phyloP scores from a whole-genome alignment of 352 stramenopile genomes.

The Phytopythium chamaehyphon region DNA sequence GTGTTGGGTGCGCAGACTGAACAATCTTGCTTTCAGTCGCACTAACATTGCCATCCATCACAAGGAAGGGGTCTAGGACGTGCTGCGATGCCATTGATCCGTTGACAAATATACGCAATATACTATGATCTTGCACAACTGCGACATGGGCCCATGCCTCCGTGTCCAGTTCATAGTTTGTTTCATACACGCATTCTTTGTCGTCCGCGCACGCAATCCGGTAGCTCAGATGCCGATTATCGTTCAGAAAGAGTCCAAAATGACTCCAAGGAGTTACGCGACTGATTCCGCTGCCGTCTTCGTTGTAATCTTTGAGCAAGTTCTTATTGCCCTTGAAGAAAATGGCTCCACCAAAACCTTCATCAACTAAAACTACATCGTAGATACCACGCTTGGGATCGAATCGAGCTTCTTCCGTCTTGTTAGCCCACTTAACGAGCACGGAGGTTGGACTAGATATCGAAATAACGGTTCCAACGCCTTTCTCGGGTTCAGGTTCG shows the following conservation, averaged over 20 bases:
- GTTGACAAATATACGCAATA: slow-evolving; percentile 65
- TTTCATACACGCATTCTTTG: slow-evolving; percentile 61
- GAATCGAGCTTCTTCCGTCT: slow-evolving; percentile 38
- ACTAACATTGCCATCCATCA: slow-evolving; percentile 38
- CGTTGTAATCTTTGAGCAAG: slow-evolving; percentile 32
- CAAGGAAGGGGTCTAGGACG: slow-evolving; percentile 57
- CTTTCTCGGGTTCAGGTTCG: not conserved
- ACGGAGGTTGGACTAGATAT: slow-evolving; percentile 42
- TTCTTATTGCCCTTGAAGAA: slow-evolving; percentile 72
- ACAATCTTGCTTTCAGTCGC: slow-evolving; percentile 49
- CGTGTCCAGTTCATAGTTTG: slow-evolving; percentile 53
- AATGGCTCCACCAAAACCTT: slow-evolving; percentile 55
- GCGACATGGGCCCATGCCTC: slow-evolving; percentile 65
- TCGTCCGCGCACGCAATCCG: slow-evolving; percentile 50
- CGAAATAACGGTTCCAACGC: slow-evolving; percentile 36
- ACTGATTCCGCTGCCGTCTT: not conserved
- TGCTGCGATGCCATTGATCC: slow-evolving; percentile 59
- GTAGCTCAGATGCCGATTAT: slow-evolving; percentile 64
- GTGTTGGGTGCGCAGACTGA: slow-evolving; percentile 54
- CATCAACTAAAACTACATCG: slow-evolving; percentile 49
- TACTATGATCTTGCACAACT: slow-evolving; percentile 60
- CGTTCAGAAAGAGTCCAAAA: slow-evolving; percentile 62
- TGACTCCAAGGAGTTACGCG: slow-evolving; percentile 56
- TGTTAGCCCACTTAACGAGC: slow-evolving; percentile 31
- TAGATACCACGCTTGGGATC: slow-evolving; percentile 44